phyloP scores from a whole-genome alignment of 2,329 filamentous ascomycete genomes.

The Cladosporium colombiae region DNA sequence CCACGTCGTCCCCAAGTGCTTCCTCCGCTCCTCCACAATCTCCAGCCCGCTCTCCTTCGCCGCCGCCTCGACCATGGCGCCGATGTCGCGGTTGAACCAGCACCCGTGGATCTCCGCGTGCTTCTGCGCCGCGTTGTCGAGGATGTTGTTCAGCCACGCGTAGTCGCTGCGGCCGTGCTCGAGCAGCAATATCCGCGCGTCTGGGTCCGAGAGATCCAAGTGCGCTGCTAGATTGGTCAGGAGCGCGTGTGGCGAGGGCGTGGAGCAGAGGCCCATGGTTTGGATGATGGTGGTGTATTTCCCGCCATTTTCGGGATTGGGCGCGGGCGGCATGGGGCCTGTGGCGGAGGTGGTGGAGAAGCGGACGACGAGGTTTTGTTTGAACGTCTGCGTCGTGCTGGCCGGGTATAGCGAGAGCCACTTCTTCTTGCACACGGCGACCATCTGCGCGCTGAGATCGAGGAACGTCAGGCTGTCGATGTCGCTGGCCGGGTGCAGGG shows the following conservation, averaged over 20 bases:
- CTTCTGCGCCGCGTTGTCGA: constrained; percentile 48
- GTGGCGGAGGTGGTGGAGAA: constrained; percentile 49
- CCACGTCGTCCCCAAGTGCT: constrained; percentile 53
- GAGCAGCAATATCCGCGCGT: constrained; percentile 49
- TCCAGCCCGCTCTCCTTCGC: constrained; percentile 50
- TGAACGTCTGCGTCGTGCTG: constrained; percentile 21
- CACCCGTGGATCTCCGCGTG: constrained; percentile 53
- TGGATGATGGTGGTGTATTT: constrained; percentile 54
- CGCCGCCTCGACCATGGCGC: constrained; percentile 49
- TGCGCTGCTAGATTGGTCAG: constrained; percentile 46
- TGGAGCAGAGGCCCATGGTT: constrained; percentile 55
- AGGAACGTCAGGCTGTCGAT: constrained; percentile 49
- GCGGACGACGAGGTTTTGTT: constrained; percentile 29
- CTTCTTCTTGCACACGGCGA: constrained; percentile 50
- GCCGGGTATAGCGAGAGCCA: constrained; percentile 46
- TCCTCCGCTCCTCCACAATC: constrained; percentile 47
- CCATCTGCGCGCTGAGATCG: constrained; percentile 51
- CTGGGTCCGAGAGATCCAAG: constrained; percentile 43
- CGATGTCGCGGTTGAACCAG: constrained; percentile 57
- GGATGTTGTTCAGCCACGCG: constrained; percentile 49
- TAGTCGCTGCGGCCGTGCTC: constrained; percentile 54
- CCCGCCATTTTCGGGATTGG: constrained; percentile 27
- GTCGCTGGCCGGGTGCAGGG: constrained; percentile 27
- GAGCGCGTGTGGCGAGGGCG: constrained; percentile 46
- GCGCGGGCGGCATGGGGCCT: constrained; percentile 41